These are phyloP conservation scores for Grigorovia humatica DNA, from an alignment of 805 yeast genomes.

Conservation along the genomic window DNA sequence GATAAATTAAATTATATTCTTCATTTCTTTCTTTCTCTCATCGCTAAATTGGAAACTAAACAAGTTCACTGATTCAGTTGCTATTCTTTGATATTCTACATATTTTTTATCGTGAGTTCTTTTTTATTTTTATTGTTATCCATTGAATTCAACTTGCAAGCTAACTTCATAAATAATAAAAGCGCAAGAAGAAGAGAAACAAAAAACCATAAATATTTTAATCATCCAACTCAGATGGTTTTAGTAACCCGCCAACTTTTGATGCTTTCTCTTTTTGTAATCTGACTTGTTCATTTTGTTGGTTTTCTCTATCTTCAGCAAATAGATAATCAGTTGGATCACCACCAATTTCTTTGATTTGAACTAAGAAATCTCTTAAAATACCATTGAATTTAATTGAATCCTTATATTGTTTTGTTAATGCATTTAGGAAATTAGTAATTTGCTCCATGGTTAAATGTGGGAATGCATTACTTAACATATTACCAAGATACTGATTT, in stretches of 20 bases:
- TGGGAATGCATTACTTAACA: conserved; percentile 84
- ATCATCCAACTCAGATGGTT: conserved; percentile 92
- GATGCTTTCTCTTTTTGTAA: conserved; percentile 72
- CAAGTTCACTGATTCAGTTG: no score
- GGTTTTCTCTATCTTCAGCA: conserved; percentile 85
- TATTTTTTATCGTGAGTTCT: no score
- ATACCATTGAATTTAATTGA: conserved; percentile 69
- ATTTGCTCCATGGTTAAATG: conserved; percentile 80
- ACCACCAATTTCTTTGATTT: conserved; percentile 92
- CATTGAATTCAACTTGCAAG: not conserved
- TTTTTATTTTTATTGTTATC: no score
- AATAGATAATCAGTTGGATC: conserved; percentile 89
- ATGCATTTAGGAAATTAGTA: conserved; percentile 65
- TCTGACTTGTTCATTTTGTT: conserved; percentile 55
- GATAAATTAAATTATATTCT: no score
- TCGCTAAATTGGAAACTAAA: no score
- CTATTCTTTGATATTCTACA: no score
- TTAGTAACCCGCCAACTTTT: conserved; percentile 84
- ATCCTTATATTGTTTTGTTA: conserved; percentile 64
- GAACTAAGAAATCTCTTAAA: conserved; percentile 90
- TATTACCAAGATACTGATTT: conserved; percentile 69
- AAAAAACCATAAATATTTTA: conserved; percentile 18
- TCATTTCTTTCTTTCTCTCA: no score
- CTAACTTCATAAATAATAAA: not conserved
- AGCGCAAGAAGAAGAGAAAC: not conserved